phyloP scores from a whole-genome alignment of 2,329 filamentous ascomycete species.

The Fusarium sp. region DNA sequence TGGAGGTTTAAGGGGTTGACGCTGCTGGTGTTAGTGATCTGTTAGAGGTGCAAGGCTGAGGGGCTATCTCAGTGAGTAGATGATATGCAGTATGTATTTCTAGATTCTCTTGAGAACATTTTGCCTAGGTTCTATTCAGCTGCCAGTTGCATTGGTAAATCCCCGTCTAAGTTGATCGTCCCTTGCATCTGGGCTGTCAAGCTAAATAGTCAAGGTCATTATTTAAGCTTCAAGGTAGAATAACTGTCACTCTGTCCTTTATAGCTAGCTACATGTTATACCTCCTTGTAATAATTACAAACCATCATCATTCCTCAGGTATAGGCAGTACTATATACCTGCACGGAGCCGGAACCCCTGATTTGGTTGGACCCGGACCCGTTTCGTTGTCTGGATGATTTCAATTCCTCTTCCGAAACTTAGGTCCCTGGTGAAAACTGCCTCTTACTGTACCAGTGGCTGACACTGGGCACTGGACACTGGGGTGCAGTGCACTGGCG shows the following conservation, averaged over 20 bases:
- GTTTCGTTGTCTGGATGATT: conserved; percentile 6
- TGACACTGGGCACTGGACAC: conserved; percentile 15
- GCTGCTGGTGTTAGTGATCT: neutral
- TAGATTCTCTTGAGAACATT: neutral
- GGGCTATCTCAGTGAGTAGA: neutral
- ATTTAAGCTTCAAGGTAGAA: conserved; percentile 2
- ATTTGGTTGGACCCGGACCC: neutral
- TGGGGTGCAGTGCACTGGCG: conserved; percentile 7
- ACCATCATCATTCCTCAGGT: neutral
- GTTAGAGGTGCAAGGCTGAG: neutral
- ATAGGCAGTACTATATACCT: too few species aligned
- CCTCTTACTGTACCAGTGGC: conserved; percentile 7
- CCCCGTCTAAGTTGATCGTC: neutral
- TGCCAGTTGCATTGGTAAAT: conserved; percentile 1
- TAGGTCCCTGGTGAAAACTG: neutral
- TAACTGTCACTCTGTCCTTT: neutral
- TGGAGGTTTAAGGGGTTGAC: neutral
- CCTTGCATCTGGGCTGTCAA: conserved; percentile 7
- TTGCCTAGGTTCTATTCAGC: neutral
- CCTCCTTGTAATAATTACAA: neutral
- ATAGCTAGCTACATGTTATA: neutral
- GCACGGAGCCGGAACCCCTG: neutral
- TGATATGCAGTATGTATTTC: neutral
- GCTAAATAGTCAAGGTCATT: neutral
- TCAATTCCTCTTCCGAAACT: conserved; percentile 26